Base-by-base conservation (phyloP, 768 basidiomycete genomes). In the Royoungia palumana region DNA sequence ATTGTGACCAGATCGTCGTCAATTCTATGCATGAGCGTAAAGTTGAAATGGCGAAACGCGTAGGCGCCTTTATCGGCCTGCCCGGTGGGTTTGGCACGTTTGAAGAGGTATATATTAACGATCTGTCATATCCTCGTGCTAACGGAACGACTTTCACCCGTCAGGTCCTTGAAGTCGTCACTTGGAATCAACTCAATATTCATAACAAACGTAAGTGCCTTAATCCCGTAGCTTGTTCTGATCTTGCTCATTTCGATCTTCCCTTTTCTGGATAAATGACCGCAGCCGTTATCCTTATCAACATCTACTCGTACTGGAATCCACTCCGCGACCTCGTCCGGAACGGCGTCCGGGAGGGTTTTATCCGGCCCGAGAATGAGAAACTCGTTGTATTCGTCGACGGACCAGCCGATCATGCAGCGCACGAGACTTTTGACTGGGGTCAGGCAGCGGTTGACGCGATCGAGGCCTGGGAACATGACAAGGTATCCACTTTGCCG, bases 71-170 rank as follows among this genome's bases (percentile, higher is more conserved):
- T 59, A 72, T 97, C 40, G 90, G 84, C 11, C 72, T 99, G 17
- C 94, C 95, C 2, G 95, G 95, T 17, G 95, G 95, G 0, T 96
- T 83, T 62, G 95, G 95, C 10, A 97, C 94, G 0, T 90, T 92
- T 54, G 96, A 99, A 70, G 95, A 97, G 78, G 89, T 68, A 50
- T 6, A 47, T 13, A n/a, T 16, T 2, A 30, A 28, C 10, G 21
- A 13, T 17, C 8, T 40, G 12, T 9, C n/a, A 11, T n/a, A 17
- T 28, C 39, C 25, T 45, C 48, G 19, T 32, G 7, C 35, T 55
- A 34, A 59, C 49, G 27, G 35, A 37, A 40, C 34, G 12, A 22
- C 11, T 43, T 24, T 11, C 8, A 47, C 40, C 51, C 41, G 8
- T 5, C 55, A 91, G 87, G 70, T 91, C n/a, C 67, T 96, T 24